A percentile compares a stretch with the other conserved stretches of the same genome.
These are phyloP conservation scores for Russula lepida DNA, from an alignment of 768 basidiomycete species.

Conservation along the genomic window DNA sequence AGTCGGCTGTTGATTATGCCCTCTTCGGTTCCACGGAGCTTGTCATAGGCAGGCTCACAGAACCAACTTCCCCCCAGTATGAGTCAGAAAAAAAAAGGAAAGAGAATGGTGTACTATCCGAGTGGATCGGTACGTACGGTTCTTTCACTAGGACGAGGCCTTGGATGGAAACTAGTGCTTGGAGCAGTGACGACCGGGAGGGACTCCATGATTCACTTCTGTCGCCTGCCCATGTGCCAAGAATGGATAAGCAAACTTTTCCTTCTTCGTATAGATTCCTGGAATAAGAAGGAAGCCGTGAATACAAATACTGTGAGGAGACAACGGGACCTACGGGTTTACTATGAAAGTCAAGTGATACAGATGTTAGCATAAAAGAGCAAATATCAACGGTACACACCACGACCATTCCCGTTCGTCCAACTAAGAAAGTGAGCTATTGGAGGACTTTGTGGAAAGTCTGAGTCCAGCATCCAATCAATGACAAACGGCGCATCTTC, in stretches of 20 bases:
- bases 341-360: slow-evolving; percentile 32
- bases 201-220: slow-evolving; percentile 83
- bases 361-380: neutral
- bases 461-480: slow-evolving; percentile 83
- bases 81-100: slow-evolving; percentile 5
- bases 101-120: neutral
- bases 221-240: slow-evolving; percentile 91
- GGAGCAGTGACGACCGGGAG: slow-evolving; percentile 75
- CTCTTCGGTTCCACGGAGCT: slow-evolving; percentile 82
- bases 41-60: slow-evolving; percentile 91
- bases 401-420: slow-evolving; percentile 91
- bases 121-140: slow-evolving; percentile 48
- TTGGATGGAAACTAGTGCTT: slow-evolving; percentile 90
- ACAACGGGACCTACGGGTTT: slow-evolving; percentile 56
- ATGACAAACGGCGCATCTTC: slow-evolving; percentile 92
- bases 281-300: neutral
- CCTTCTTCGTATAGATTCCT: slow-evolving; percentile 94
- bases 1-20: slow-evolving; percentile 85
- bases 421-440: slow-evolving; percentile 86
- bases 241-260: slow-evolving; percentile 86
- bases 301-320: neutral
- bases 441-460: slow-evolving; percentile 77
- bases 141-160: slow-evolving; percentile 89
- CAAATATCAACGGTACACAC: slow-evolving; percentile 31
- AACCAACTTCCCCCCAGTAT: slow-evolving; percentile 52